A percentile compares a stretch with the other conserved stretches of the same genome.
Evolutionary conservation across 2,329 filamentous ascomycete genomes (phyloP).

Genomic region (Verticillium zaregamsianum): DNA sequence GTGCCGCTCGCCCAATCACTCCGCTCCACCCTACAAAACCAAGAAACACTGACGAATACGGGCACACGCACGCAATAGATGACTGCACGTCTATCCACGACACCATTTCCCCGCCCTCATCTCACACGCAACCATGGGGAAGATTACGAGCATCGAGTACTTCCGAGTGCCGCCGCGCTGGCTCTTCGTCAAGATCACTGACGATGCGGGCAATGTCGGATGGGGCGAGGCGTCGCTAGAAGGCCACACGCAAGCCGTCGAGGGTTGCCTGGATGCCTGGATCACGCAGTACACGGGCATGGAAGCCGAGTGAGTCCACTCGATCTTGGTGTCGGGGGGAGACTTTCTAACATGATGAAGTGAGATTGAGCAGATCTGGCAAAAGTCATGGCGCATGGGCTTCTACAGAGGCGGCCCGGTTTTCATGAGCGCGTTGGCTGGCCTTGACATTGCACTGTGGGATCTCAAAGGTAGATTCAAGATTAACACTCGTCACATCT

Average conservation of each 20-base stretch:
- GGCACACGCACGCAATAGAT: background rate
- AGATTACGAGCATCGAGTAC: conserved; percentile 65
- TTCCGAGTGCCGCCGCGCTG: conserved; percentile 72
- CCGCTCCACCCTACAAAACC: background rate
- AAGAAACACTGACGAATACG: background rate
- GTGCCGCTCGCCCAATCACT: background rate
- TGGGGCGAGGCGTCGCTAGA: conserved; percentile 76
- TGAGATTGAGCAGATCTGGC: conserved; percentile 80
- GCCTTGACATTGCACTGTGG: conserved; percentile 78
- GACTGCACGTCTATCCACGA: background rate
- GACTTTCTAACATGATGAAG: conserved; percentile 27
- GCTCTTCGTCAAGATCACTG: conserved; percentile 74
- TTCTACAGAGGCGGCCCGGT: conserved; percentile 79
- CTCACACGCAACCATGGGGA: conserved; percentile 44
- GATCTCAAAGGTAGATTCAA: conserved; percentile 58
- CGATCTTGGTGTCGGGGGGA: too few relatives aligned
- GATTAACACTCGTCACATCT: too few relatives aligned
- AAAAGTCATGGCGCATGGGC: conserved; percentile 62
- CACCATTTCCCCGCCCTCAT: conserved; percentile 32
- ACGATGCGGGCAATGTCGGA: conserved; percentile 58
- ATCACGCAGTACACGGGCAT: conserved; percentile 57
- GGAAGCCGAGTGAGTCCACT: conserved; percentile 61
- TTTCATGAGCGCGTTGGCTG: conserved; percentile 74
- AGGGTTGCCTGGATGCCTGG: conserved; percentile 68
- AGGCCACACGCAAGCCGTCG: conserved; percentile 69